Base-by-base conservation (phyloP, 768 basidiomycete species). In the Daedaleopsis nitida region DNA sequence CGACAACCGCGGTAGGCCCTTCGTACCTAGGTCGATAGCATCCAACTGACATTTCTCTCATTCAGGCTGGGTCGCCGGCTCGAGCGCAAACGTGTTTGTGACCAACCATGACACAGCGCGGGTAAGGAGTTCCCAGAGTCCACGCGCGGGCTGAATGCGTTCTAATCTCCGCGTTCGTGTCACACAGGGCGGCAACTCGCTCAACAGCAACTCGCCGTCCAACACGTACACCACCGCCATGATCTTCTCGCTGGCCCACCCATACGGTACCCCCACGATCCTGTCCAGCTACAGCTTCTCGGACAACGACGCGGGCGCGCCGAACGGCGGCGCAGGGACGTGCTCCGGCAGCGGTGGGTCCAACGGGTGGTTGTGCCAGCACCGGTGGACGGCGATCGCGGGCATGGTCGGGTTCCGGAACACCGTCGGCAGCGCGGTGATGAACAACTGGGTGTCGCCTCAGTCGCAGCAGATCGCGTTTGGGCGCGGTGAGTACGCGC, bases 91-190 rank as follows among this genome's bases (percentile, higher is more conserved):
- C 63, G 81, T 85, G 8, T 89, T 89, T 60, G 86, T 89, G 5
- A 75, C 83, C 0, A 87, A 89, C 65, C 88, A 89, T 58, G 88
- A 89, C 64, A 89, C 87, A 1, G 88, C 89, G 69, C 74, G 88
- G 42, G 77, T 76, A 57, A 53, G 76, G 5, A 12, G 39, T 42
- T 11, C 39, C 11, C 39, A 13, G 39, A 10, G 13, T 38, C 37
- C 14, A 12, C 39, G 3, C 17, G 11, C 10, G 13, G 39, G 39
- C 39, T 12, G 13, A 42, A 3, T 3, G 11, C 39, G 11, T 3
- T 13, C 39, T 49, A 27, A 45, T 44, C 4, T 16, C 13, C 13
- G 11, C 48, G 45, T 37, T 52, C 5, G 43, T 23, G 4, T 4
- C 13, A 7, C 50, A 1, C 50, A 80, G 86, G 81, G 78, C 55